phyloP scores from a whole-genome alignment of 495 filamentous ascomycete species.

The Aspergillus sclerotioniger region DNA sequence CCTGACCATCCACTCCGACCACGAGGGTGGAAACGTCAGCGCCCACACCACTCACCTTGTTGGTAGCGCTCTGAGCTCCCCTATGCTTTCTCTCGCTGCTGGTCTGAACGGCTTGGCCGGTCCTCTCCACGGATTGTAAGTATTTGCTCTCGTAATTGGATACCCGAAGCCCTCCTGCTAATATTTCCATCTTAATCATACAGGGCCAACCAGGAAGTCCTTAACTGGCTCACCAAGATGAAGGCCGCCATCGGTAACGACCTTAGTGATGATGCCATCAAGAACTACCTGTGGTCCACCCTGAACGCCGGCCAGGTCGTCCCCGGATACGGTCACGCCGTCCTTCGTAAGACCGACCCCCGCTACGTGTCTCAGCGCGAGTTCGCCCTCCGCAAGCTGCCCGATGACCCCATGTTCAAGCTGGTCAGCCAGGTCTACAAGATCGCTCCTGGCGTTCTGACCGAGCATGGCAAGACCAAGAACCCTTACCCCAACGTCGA shows the following conservation, averaged over 20 bases:
- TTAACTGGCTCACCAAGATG: constrained; percentile 99
- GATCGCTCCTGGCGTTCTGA: constrained; percentile 95
- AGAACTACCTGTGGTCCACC: constrained; percentile 95
- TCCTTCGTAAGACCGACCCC: constrained; percentile 98
- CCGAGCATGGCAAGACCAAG: constrained; percentile 99
- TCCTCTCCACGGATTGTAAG: constrained; percentile 88
- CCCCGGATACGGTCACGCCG: constrained; percentile 96
- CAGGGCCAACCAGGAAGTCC: constrained; percentile 95
- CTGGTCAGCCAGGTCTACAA: constrained; percentile 99
- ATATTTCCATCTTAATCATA: constrained; percentile 11
- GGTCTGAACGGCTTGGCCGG: constrained; percentile 97
- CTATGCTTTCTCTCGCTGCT: constrained; percentile 92
- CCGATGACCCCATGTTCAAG: constrained; percentile 98
- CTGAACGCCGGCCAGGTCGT: constrained; percentile 94
- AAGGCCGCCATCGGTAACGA: constrained; percentile 93
- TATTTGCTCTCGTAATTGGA: background rate
- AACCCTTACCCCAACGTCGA: constrained; percentile 79
- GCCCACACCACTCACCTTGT: constrained; percentile 98
- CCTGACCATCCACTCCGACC: constrained; percentile 98
- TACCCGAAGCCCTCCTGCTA: constrained; percentile 13
- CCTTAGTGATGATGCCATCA: constrained; percentile 92
- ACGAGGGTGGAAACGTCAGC: constrained; percentile 97
- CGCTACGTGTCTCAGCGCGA: constrained; percentile 96
- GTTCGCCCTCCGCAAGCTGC: constrained; percentile 89
- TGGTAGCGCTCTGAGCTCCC: constrained; percentile 93